Base-by-base conservation (phyloP, 192 early-diverging fungal genomes). In the Umbelopsis sp. region DNA sequence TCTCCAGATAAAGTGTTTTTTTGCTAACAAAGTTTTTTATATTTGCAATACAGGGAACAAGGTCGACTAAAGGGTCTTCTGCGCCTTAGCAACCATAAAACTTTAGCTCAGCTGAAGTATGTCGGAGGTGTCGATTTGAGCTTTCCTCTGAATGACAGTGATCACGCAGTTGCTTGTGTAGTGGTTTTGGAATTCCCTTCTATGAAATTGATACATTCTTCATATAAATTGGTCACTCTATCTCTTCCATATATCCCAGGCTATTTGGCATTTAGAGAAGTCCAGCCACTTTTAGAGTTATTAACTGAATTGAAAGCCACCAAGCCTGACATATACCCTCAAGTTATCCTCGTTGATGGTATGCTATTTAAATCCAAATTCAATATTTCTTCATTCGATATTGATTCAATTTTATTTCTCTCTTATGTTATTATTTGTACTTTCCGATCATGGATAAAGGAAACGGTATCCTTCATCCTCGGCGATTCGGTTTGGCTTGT, bases 251-350 rank as follows among this genome's bases (percentile, higher is more conserved):
- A 98, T 74, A 91, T 93, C 50, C 82, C 96, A 1, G 92, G 92
- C 1, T 98, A 89, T 77, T 85, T 98, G n/a, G 97, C 96, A 0
- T 96, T 97, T 80, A 89, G 96, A 16, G 97, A 98, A 71, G 84
- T 89, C 1, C 82, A 83, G 0, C 87, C 91, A 1, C 79, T 96
- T 32, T 66, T 80, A 22, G 66, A 72, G 10, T 80, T 92, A 50
- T 80, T 97, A 36, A 70, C 71, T 4, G 75, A 73, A 12, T 74
- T 97, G n/a, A 82, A 77, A 38, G 21, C 62, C 16, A 49, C 65
- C 2, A 68, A 69, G 0, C 90, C 92, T 2, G 74, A 88, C 6
- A 70, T 93, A 31, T 84, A 81, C 65, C 92, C 95, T 10, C 94
- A 96, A 75, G 79, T 94, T 8, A 82, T 95, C 16, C 68, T 96